phyloP scores from a whole-genome alignment of 2,329 filamentous ascomycete species.

The Talaromyces sp. region DNA sequence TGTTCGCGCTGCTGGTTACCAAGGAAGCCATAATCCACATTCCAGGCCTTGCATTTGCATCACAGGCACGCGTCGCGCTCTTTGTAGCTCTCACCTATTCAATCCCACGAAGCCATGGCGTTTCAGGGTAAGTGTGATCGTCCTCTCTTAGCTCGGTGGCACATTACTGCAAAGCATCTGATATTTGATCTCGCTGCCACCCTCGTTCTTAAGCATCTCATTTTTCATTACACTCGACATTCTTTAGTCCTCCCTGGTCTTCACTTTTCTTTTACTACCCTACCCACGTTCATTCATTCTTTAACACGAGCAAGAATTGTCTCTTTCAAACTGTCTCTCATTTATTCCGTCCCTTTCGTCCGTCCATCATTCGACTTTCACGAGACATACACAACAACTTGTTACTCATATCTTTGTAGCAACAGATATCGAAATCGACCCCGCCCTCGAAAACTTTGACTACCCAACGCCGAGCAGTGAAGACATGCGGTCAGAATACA shows the following conservation, averaged over 20 bases:
- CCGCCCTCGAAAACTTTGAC: constrained; percentile 25
- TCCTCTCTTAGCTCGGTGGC: constrained; percentile 23
- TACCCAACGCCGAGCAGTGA: constrained; percentile 30
- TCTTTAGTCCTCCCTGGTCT: constrained; percentile 25
- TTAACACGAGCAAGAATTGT: constrained; percentile 16
- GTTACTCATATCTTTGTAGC: constrained; percentile 26
- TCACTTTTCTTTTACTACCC: constrained; percentile 15
- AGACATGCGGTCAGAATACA: constrained; percentile 39
- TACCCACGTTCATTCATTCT: constrained; percentile 20
- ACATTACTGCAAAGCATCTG: constrained; percentile 33
- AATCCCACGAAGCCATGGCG: constrained; percentile 34
- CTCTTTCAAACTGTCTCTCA: constrained; percentile 12
- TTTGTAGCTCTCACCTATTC: constrained; percentile 22
- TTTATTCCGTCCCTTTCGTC: constrained; percentile 12
- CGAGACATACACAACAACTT: constrained; percentile 12
- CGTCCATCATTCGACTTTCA: constrained; percentile 20
- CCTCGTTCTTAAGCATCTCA: constrained; percentile 23
- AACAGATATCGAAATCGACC: constrained; percentile 27
- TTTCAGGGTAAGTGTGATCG: constrained; percentile 38
- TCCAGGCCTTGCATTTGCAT: constrained; percentile 39
- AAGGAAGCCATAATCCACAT: constrained; percentile 39
- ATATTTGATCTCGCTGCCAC: constrained; percentile 40
- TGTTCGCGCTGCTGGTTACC: constrained; percentile 33
- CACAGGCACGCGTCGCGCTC: constrained; percentile 37
- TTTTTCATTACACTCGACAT: constrained; percentile 25